A percentile compares a stretch with the other conserved stretches of the same genome.
Conservation (phyloP, 2,329 filamentous ascomycete species). For the Aureobasidium melanogenum region DNA sequence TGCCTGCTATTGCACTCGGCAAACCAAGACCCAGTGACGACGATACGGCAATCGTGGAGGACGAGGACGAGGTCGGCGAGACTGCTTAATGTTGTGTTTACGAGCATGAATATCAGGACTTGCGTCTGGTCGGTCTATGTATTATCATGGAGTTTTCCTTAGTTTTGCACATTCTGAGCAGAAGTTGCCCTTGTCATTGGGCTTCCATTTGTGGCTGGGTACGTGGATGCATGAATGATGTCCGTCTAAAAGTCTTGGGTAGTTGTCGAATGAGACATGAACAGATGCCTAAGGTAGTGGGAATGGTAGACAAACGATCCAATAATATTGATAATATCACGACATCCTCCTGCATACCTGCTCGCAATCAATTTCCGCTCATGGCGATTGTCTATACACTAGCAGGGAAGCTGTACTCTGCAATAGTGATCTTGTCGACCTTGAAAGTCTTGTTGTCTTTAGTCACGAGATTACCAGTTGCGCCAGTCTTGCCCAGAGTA, state of each 20-base stretch:
- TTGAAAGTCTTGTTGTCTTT: constrained; percentile 11
- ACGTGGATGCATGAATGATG: background rate
- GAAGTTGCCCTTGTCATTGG: background rate
- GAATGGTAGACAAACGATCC: background rate
- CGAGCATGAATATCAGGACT: background rate
- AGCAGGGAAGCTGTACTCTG: background rate
- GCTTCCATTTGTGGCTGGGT: background rate
- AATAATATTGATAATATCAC: background rate
- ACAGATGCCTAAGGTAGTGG: background rate
- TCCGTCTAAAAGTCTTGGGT: background rate
- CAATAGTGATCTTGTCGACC: constrained; percentile 7
- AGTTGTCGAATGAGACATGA: background rate
- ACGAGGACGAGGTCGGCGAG: constrained; percentile 9
- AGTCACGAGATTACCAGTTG: constrained; percentile 8
- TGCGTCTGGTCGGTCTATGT: background rate
- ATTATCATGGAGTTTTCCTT: background rate
- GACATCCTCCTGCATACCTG: background rate
- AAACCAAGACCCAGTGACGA: background rate
- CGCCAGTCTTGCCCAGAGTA: background rate
- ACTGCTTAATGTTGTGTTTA: constrained; percentile 15
- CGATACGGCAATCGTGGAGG: background rate
- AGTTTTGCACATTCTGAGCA: background rate
- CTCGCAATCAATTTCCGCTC: background rate
- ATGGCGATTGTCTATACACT: background rate
- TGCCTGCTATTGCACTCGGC: constrained; percentile 8